Evolutionary conservation across 495 filamentous ascomycete species (phyloP).

Genomic region (Acidomyces sp.): DNA sequence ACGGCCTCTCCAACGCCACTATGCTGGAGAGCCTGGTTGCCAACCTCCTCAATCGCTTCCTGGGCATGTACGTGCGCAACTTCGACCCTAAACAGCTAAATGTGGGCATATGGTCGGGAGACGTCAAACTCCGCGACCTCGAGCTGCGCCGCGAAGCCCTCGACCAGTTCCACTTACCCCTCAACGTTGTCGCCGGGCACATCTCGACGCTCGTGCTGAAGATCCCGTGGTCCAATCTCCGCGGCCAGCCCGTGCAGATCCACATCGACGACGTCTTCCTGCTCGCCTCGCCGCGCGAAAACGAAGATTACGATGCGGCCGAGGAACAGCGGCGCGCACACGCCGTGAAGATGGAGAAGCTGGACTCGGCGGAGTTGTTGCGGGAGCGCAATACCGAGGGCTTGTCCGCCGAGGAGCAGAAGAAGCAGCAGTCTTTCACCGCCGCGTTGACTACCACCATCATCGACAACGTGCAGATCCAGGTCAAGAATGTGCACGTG

Average conservation of each 20-base stretch:
- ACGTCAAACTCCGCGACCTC: slow-evolving; percentile 83
- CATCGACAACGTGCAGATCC: slow-evolving; percentile 93
- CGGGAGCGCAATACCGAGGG: slow-evolving; percentile 87
- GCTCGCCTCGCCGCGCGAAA: slow-evolving; percentile 84
- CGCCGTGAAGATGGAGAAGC: slow-evolving; percentile 88
- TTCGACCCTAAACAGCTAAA: slow-evolving; percentile 94
- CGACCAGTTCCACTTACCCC: slow-evolving; percentile 85
- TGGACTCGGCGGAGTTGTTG: slow-evolving; percentile 86
- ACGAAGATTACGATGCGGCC: slow-evolving; percentile 80
- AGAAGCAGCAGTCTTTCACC: slow-evolving; percentile 92
- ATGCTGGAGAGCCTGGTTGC: slow-evolving; percentile 64
- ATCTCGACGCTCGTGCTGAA: slow-evolving; percentile 77
- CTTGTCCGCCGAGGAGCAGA: slow-evolving; percentile 84
- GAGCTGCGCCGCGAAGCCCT: slow-evolving; percentile 88
- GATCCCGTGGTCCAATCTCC: slow-evolving; percentile 92
- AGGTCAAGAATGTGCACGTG: slow-evolving; percentile 93
- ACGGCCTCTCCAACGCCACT: slow-evolving; percentile 29
- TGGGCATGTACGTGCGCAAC: slow-evolving; percentile 99
- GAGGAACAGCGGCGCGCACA: slow-evolving; percentile 77
- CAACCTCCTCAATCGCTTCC: slow-evolving; percentile 90
- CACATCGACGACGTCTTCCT: slow-evolving; percentile 94
- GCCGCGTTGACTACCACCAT: slow-evolving; percentile 89
- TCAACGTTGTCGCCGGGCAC: slow-evolving; percentile 94
- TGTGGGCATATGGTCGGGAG: slow-evolving; percentile 94
- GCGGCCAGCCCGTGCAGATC: slow-evolving; percentile 85